phyloP scores from a whole-genome alignment of 495 filamentous ascomycete genomes.

The Penicillium longicatenatum region DNA sequence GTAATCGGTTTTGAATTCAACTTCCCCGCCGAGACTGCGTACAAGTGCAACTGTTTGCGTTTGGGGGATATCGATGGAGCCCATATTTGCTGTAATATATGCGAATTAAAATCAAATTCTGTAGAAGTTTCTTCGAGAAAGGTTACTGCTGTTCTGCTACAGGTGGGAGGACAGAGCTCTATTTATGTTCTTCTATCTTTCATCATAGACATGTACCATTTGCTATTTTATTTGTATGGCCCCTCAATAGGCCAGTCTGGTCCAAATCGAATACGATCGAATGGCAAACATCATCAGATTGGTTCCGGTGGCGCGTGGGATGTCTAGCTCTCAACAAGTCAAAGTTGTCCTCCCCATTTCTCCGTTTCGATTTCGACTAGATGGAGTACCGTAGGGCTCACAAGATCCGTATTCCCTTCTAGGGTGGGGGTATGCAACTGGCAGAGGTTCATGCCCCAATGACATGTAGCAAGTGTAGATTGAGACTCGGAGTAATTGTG shows the following conservation, averaged over 20 bases:
- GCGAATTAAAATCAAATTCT: background rate
- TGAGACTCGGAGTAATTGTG: constrained; percentile 11
- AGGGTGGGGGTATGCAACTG: background rate
- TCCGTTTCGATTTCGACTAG: too few species aligned
- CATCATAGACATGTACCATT: too few species aligned
- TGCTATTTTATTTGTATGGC: background rate
- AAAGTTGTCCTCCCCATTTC: too few species aligned
- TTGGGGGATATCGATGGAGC: constrained; percentile 31
- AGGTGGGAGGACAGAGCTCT: background rate
- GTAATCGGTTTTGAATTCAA: constrained; percentile 49
- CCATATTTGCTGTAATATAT: constrained; percentile 22
- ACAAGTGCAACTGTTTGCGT: constrained; percentile 52
- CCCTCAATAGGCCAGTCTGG: background rate
- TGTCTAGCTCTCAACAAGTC: too few species aligned
- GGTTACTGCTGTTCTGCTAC: background rate
- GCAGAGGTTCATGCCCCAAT: constrained; percentile 2
- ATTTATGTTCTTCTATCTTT: background rate
- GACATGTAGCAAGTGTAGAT: background rate
- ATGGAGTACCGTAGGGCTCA: background rate
- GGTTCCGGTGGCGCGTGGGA: too few species aligned
- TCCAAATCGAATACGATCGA: background rate
- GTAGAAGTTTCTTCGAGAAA: background rate
- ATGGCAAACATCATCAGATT: background rate
- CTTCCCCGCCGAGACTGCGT: constrained; percentile 41
- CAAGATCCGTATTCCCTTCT: background rate